Evolutionary conservation across 495 filamentous ascomycete species (phyloP), one percentile per base, ranked within the genome.

Genomic region (Neurospora sp.): DNA sequence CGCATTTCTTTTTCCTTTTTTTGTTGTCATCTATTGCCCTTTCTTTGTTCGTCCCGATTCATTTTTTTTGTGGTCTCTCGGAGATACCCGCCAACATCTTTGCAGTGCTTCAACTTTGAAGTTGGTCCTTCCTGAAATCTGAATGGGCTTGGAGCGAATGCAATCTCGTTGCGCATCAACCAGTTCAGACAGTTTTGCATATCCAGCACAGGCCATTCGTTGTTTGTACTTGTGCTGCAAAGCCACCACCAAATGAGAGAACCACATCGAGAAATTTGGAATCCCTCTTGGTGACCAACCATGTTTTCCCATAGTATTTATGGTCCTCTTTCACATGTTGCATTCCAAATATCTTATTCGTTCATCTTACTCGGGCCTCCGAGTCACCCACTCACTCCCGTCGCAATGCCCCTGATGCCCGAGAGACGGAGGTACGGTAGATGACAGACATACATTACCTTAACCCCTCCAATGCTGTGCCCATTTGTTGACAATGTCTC

Each of bases 1-100:
- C 79, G 82, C 82, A 82, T 78, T 75, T 74, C 71, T 74, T 72
- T 74, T 53, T 9, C 20, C 12, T 22, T 53, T 16, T 61, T 31
- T 59, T 27, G 9, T 53, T 14, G 22, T 31, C 22, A 37, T 59
- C 2, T 14, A 10, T 10, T 14, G 2, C 22, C 12, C 10, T 59
- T 59, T 22, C 10, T 59, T 59, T 22, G n/a, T 22, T 53, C n/a
- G 2, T 20, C 4, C n/a, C 20, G 3, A 8, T 20, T 59, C 10
- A 8, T 44, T 16, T 31, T 31, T 31, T 14, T 14, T 27, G 22
- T n/a, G 1, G 14, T 42, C 16, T 4, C 8, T 59, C 22, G 10
- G 5, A 5, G n/a, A 20, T 20, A 22, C 4, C 9, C 39, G 4
- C n/a, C 44, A 48, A 48, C 9, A 20, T 12, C 20, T 53, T 22